phyloP scores from a whole-genome alignment of 192 early-diverging fungal genomes.

The Gonapodya sp. region DNA sequence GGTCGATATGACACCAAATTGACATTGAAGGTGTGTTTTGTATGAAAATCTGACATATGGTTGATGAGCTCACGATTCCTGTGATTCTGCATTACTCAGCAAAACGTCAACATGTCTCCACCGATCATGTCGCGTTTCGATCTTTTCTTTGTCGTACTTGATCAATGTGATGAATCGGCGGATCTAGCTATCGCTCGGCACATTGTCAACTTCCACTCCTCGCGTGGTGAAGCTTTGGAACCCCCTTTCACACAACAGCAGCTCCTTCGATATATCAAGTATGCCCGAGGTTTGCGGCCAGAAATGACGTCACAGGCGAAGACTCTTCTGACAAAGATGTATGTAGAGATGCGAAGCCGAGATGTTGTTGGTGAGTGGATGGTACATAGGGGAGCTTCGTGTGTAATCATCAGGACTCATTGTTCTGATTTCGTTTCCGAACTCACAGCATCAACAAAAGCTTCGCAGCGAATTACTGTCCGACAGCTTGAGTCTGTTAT shows the following conservation, averaged over 20 bases:
- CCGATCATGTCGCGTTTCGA: slow-evolving; percentile 99
- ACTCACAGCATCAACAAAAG: slow-evolving; percentile 13
- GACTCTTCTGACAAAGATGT: slow-evolving; percentile 44
- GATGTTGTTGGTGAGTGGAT: not conserved
- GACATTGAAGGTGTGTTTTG: slow-evolving; percentile 60
- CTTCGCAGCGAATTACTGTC: slow-evolving; percentile 89
- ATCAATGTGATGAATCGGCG: slow-evolving; percentile 79
- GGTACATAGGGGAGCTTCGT: not conserved
- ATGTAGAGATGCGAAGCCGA: slow-evolving; percentile 6
- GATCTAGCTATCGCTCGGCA: slow-evolving; percentile 88
- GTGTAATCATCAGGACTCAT: no score
- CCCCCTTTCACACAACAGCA: slow-evolving; percentile 68
- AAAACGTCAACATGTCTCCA: slow-evolving; percentile 92
- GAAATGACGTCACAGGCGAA: slow-evolving; percentile 67
- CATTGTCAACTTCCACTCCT: slow-evolving; percentile 76
- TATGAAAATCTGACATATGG: not conserved
- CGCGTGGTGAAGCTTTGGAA: slow-evolving; percentile 49
- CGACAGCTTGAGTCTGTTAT: slow-evolving; percentile 95
- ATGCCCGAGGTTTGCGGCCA: slow-evolving; percentile 55
- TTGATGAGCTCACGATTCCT: no score
- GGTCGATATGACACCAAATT: slow-evolving; percentile 93
- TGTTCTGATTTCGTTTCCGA: not conserved
- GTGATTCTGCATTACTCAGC: slow-evolving; percentile 34
- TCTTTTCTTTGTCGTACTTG: slow-evolving; percentile 92
- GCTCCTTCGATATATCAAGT: slow-evolving; percentile 76